Base-by-base conservation (phyloP, 1,139 yeast genomes). In the Nematodospora anomalae region DNA sequence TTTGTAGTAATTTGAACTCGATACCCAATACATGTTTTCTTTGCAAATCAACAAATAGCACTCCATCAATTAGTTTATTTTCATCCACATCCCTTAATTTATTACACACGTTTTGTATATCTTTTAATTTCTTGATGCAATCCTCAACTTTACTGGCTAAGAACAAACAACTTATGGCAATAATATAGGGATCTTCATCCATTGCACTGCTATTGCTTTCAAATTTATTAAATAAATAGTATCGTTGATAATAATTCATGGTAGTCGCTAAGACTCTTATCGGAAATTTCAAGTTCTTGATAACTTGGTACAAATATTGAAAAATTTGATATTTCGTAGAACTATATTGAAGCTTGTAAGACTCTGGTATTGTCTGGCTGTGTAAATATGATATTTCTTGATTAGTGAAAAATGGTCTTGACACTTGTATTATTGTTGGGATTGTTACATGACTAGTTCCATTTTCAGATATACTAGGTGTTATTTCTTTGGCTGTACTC, bases 141-240 rank as follows among this genome's bases (percentile, higher is more conserved):
- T 90, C 97, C 53, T 88, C 96, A 49, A 82, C 80, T 57, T 92
- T 90, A 30, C 84, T 71, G 3, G 97, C 87, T 24, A 89, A 71
- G 43, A 88, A 77, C n/a, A 92, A 54, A 41, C 94, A 77, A 4
- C 95, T 76, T 4, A 84, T 61, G 0, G 87, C 89, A 15, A 84
- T 76, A 29, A 82, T 82, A 49, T 51, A 64, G 5, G 74, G 73
- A 44, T 67, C 73, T 33, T 59, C 62, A 14, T 51, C 55, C 16
- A 51, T 36, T 21, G 49, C 53, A 33, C 50, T 58, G 10, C 47
- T 46, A 30, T 44, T 46, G 23, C 60, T 67, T 34, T 76, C 80
- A 49, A 81, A 82, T 44, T 62, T 61, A 53, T 82, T 81, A 58
- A 80, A 79, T 15, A 86, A 64, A 52, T 76, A 84, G 55, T 71